Evolutionary conservation across 1,284 basidiomycete species (phyloP).

Genomic region (Cryptococcus depauperatus): DNA sequence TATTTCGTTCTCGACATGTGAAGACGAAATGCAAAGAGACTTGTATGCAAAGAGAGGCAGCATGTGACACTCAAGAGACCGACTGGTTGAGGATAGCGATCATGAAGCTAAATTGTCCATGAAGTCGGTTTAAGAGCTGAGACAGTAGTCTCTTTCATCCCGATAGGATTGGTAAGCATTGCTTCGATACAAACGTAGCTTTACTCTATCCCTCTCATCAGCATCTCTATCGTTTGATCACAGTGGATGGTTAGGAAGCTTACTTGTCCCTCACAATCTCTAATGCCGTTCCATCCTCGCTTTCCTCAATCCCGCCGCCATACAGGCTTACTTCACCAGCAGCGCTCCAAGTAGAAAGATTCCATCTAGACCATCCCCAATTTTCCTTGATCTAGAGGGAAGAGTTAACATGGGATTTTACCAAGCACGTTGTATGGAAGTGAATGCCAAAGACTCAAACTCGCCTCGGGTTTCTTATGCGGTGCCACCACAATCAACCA

Average conservation of each 20-base stretch:
- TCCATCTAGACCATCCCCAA: constrained; percentile 66
- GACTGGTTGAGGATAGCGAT: no score
- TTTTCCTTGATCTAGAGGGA: constrained; percentile 58
- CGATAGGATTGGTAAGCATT: constrained; percentile 10
- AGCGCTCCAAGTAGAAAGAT: constrained; percentile 53
- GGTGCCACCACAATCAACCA: constrained; percentile 64
- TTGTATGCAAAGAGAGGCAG: no score
- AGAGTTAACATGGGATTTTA: background rate
- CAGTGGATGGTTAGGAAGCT: constrained; percentile 14
- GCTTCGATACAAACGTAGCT: constrained; percentile 15
- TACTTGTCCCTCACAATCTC: constrained; percentile 54
- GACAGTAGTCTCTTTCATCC: no score
- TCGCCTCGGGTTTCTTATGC: constrained; percentile 65
- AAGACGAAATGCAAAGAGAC: no score
- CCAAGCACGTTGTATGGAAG: background rate
- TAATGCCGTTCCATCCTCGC: constrained; percentile 45
- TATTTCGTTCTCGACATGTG: no score
- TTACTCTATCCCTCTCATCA: constrained; percentile 4
- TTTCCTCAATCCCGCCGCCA: constrained; percentile 8
- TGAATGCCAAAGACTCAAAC: no score
- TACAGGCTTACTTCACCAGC: constrained; percentile 40
- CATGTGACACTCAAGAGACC: no score
- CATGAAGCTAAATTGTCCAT: no score
- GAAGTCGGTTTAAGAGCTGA: background rate
- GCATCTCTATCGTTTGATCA: background rate